These are phyloP conservation scores for Ganoderma multipileum DNA, from an alignment of 1,284 basidiomycete genomes.

Conservation along the genomic window DNA sequence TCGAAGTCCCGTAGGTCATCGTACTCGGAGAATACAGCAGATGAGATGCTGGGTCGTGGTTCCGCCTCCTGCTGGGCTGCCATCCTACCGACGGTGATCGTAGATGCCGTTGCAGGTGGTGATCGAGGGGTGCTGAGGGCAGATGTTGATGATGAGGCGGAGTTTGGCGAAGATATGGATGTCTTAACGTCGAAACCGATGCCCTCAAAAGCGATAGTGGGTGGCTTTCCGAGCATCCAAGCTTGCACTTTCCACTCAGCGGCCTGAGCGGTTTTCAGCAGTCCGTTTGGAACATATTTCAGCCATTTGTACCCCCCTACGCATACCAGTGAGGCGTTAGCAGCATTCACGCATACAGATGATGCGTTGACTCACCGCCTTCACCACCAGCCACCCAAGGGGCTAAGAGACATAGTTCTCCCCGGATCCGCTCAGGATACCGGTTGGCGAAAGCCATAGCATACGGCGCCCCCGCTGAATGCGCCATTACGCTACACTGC, in stretches of 20 bases:
- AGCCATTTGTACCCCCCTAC: slow-evolving; percentile 92
- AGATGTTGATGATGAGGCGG: slow-evolving; percentile 26
- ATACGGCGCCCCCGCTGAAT: slow-evolving; percentile 97
- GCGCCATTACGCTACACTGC: slow-evolving; percentile 91
- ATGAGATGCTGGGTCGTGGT: slow-evolving; percentile 36
- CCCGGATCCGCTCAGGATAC: slow-evolving; percentile 77
- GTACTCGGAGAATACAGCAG: slow-evolving; percentile 80
- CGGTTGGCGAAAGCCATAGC: slow-evolving; percentile 87
- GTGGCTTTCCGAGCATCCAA: slow-evolving; percentile 96
- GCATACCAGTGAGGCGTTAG: slow-evolving; percentile 6
- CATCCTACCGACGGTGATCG: slow-evolving; percentile 20
- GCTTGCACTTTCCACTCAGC: slow-evolving; percentile 97
- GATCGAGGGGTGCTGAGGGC: slow-evolving; percentile 21
- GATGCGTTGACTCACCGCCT: slow-evolving; percentile 62
- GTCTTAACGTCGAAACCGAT: slow-evolving; percentile 71
- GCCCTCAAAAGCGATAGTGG: slow-evolving; percentile 78
- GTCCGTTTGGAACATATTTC: slow-evolving; percentile 92
- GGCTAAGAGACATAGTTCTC: slow-evolving; percentile 89
- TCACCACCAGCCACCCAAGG: slow-evolving; percentile 97
- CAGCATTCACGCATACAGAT: too few relatives aligned
- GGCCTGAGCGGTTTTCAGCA: slow-evolving; percentile 94
- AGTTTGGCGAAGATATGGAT: slow-evolving; percentile 25
- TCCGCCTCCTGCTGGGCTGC: slow-evolving; percentile 43
- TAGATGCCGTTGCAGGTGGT: slow-evolving; percentile 23
- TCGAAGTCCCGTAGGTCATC: slow-evolving; percentile 86